Evolutionary conservation across 768 basidiomycete species (phyloP).

Genomic region (Psilocybe cubensis): DNA sequence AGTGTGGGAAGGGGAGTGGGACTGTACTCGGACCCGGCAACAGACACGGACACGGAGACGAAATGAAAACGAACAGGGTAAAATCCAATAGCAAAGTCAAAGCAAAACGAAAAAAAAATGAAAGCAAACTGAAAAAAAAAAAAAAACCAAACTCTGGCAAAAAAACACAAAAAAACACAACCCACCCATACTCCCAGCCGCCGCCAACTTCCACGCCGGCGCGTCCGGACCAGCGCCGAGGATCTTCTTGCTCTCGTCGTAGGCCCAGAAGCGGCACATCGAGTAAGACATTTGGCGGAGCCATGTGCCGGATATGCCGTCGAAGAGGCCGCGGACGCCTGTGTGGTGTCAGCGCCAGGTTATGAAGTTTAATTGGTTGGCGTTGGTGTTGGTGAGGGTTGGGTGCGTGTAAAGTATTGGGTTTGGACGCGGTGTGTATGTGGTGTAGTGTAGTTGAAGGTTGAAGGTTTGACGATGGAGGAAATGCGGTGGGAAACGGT

Average conservation of each 20-base stretch:
- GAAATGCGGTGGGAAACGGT: constrained; percentile 32
- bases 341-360: not conserved
- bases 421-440: too few relatives aligned
- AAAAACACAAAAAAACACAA: constrained; percentile 13
- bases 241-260: constrained; percentile 79
- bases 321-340: constrained; percentile 76
- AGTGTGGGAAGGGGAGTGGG: too few relatives aligned
- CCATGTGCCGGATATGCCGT: constrained; percentile 89
- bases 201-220: constrained; percentile 80
- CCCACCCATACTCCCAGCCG: constrained; percentile 87
- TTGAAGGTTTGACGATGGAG: not conserved
- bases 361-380: not conserved
- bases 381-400: constrained; percentile 8
- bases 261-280: constrained; percentile 91
- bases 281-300: constrained; percentile 94
- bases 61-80: too few relatives aligned
- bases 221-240: constrained; percentile 73
- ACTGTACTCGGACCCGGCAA: too few relatives aligned
- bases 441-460: too few relatives aligned
- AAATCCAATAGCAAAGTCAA: too few relatives aligned
- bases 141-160: constrained; percentile 10
- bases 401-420: too few relatives aligned
- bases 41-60: too few relatives aligned
- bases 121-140: not conserved
- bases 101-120: not conserved